These are phyloP conservation scores for Backusella westeae DNA, from an alignment of 192 early-diverging fungal genomes.

Conservation along the genomic window DNA sequence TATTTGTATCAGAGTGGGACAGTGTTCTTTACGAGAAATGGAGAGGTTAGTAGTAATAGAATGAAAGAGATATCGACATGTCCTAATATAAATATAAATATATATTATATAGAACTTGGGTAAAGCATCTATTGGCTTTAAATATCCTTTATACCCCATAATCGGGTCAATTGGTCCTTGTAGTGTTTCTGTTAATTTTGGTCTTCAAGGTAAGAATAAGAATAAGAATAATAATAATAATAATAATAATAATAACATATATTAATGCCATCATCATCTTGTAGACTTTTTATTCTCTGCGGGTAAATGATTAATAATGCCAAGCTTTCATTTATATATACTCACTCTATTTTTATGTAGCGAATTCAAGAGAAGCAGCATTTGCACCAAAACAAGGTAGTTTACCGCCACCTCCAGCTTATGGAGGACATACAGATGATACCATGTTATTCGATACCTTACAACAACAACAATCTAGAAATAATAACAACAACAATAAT, in stretches of 20 bases:
- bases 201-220: conserved; percentile 41
- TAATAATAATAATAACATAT: neutral
- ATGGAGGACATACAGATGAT: conserved; percentile 40
- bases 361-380: conserved; percentile 74
- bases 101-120: conserved; percentile 41
- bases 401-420: conserved; percentile 63
- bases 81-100: neutral
- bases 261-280: neutral
- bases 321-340: neutral
- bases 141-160: conserved; percentile 62
- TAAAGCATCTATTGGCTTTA: conserved; percentile 65
- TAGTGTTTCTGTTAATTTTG: conserved; percentile 64
- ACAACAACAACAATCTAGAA: neutral
- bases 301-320: neutral
- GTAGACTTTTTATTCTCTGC: conserved; percentile 19
- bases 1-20: conserved; percentile 67
- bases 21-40: conserved; percentile 74
- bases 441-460: conserved; percentile 17
- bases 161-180: conserved; percentile 53
- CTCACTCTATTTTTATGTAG: conserved; percentile 19
- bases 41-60: conserved; percentile 33
- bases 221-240: neutral
- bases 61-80: neutral
- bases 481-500: neutral
- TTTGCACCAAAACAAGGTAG: conserved; percentile 65